phyloP scores from a whole-genome alignment of 2,329 filamentous ascomycete species.

The Aspergillus hiratsukae region DNA sequence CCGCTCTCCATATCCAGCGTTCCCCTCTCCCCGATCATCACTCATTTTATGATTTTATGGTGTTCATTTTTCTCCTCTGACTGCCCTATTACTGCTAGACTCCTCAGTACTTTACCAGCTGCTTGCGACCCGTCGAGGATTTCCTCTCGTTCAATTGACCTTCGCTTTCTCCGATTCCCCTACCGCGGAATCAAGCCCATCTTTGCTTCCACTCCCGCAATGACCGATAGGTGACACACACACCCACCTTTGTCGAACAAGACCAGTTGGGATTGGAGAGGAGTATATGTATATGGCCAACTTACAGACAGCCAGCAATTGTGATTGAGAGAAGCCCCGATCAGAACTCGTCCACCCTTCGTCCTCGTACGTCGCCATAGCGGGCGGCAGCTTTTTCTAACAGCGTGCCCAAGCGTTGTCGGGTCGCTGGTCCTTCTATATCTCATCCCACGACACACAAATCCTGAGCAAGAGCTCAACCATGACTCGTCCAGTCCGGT shows the following conservation, averaged over 20 bases:
- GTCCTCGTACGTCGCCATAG: background rate
- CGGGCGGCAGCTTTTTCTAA: background rate
- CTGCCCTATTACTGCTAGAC: background rate
- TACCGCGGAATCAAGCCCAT: background rate
- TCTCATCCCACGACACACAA: constrained; percentile 4
- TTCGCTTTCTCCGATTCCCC: constrained; percentile 6
- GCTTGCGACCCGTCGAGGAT: no score
- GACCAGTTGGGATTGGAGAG: background rate
- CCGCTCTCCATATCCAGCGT: background rate
- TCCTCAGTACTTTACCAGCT: background rate
- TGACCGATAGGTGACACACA: constrained; percentile 12
- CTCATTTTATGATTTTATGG: background rate
- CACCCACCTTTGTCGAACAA: background rate
- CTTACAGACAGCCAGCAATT: background rate
- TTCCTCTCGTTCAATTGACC: background rate
- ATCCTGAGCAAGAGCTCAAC: background rate
- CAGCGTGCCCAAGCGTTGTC: background rate
- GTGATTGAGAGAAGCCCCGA: background rate
- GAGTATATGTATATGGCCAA: background rate
- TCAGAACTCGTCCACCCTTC: background rate
- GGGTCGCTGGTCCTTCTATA: background rate
- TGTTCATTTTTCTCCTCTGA: background rate
- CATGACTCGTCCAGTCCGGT: constrained; percentile 13
- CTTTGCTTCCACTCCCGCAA: constrained; percentile 6
- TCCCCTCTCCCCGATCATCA: background rate